These are phyloP conservation scores for Ceratocystis cubensis DNA, from an alignment of 2,329 filamentous ascomycete genomes.

Conservation along the genomic window DNA sequence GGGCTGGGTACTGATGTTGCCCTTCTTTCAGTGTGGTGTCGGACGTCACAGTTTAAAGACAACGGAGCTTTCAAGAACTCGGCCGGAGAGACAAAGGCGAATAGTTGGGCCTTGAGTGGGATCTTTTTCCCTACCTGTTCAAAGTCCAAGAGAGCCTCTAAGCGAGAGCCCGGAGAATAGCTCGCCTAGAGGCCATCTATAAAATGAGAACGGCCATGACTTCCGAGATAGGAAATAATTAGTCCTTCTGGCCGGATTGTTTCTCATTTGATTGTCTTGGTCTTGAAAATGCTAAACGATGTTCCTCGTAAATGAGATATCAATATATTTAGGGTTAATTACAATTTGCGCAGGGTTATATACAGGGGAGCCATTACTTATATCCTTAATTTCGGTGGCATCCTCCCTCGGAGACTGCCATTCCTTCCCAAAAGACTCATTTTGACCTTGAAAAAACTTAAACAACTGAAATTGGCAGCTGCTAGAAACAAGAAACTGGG, in stretches of 20 bases:
- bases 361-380: neutral
- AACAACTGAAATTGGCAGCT: constrained; percentile 1
- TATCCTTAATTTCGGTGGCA: neutral
- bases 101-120: neutral
- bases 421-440: constrained; percentile 1
- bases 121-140: neutral
- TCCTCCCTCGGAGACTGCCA: constrained; percentile 7
- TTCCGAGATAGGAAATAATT: constrained; percentile 7
- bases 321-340: no score
- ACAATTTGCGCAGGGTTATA: neutral
- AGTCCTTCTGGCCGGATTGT: neutral
- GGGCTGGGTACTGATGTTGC: neutral
- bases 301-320: neutral
- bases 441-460: neutral
- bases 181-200: neutral
- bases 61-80: neutral
- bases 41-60: neutral
- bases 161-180: neutral
- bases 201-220: constrained; percentile 8
- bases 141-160: neutral
- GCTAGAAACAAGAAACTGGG: neutral
- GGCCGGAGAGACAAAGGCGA: neutral
- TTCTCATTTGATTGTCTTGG: neutral
- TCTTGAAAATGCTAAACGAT: neutral
- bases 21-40: neutral